These are phyloP conservation scores for Phytophthora cajani DNA, from an alignment of 352 stramenopile genomes.

Conservation along the genomic window DNA sequence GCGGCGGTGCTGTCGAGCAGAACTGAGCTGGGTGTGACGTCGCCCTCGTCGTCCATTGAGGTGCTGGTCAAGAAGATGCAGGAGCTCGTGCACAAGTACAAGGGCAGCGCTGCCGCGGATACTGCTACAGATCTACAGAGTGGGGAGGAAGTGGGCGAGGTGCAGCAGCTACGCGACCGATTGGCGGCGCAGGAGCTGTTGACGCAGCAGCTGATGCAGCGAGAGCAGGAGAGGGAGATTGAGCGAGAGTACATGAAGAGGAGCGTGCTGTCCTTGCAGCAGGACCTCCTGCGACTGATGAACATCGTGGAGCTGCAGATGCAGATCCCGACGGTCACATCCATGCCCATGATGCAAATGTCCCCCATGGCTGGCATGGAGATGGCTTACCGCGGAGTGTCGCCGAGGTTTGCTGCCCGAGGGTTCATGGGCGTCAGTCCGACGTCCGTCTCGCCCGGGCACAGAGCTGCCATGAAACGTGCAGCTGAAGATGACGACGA, in stretches of 20 bases:
- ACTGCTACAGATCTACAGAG: neutral
- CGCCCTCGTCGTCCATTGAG: conserved; percentile 47
- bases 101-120: neutral
- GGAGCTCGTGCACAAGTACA: conserved; percentile 58
- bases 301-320: conserved; percentile 83
- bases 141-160: conserved; percentile 7
- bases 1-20: neutral
- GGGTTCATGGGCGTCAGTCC: conserved; percentile 7
- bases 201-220: conserved; percentile 38
- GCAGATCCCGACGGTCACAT: conserved; percentile 55
- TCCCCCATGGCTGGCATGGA: conserved; percentile 19
- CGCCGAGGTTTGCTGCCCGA: conserved; percentile 13
- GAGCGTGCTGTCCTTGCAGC: conserved; percentile 73
- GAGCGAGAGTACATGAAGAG: conserved; percentile 65
- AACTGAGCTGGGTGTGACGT: neutral
- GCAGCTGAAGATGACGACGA: conserved; percentile 3
- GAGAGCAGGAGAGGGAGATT: conserved; percentile 37
- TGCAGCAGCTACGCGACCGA: conserved; percentile 30
- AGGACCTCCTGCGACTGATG: conserved; percentile 79
- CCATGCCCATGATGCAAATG: conserved; percentile 34
- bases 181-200: conserved; percentile 41
- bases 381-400: conserved; percentile 23
- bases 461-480: conserved; percentile 17
- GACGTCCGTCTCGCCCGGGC: neutral
- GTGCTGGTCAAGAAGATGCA: conserved; percentile 66